Evolutionary conservation across 2,329 filamentous ascomycete genomes (phyloP).

Genomic region (Pseudovirgaria hyperparasitica): DNA sequence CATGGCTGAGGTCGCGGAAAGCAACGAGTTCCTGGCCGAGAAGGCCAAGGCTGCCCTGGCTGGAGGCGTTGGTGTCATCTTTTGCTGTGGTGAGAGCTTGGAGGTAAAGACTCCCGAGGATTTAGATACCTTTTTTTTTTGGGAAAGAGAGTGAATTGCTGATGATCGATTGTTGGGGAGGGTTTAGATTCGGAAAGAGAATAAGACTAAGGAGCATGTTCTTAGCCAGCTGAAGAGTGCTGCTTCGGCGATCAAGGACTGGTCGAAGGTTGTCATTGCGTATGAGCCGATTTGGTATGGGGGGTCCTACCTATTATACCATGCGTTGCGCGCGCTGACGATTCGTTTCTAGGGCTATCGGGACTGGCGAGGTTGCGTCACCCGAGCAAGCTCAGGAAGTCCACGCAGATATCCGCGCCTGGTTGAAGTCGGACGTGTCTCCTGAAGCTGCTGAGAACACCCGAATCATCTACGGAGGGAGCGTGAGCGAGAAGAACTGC

Average conservation of each 20-base stretch:
- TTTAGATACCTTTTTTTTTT: too few relatives aligned
- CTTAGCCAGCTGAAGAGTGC: slow-evolving; percentile 77
- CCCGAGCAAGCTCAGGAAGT: slow-evolving; percentile 30
- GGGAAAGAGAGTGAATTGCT: too few relatives aligned
- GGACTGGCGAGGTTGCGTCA: slow-evolving; percentile 54
- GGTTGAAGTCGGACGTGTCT: slow-evolving; percentile 66
- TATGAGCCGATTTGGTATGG: slow-evolving; percentile 99
- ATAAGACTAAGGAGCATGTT: slow-evolving; percentile 75
- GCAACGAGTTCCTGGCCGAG: slow-evolving; percentile 55
- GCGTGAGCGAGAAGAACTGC: slow-evolving; percentile 97
- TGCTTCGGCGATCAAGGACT: slow-evolving; percentile 67
- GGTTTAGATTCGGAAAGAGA: slow-evolving; percentile 74
- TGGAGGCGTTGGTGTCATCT: slow-evolving; percentile 78
- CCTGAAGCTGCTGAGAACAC: slow-evolving; percentile 71
- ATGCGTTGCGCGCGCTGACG: slow-evolving; percentile 1
- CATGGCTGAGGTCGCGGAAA: slow-evolving; percentile 54
- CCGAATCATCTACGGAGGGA: slow-evolving; percentile 91
- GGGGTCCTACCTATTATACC: too few relatives aligned
- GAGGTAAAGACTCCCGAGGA: slow-evolving; percentile 37
- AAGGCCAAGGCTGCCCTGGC: slow-evolving; percentile 93
- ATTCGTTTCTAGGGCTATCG: slow-evolving; percentile 44
- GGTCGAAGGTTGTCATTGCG: slow-evolving; percentile 88
- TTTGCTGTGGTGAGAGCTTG: slow-evolving; percentile 93
- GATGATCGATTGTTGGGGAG: too few relatives aligned
- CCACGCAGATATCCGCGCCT: slow-evolving; percentile 71